phyloP scores from a whole-genome alignment of 805 yeast species.

The Debaryomyces maramus region DNA sequence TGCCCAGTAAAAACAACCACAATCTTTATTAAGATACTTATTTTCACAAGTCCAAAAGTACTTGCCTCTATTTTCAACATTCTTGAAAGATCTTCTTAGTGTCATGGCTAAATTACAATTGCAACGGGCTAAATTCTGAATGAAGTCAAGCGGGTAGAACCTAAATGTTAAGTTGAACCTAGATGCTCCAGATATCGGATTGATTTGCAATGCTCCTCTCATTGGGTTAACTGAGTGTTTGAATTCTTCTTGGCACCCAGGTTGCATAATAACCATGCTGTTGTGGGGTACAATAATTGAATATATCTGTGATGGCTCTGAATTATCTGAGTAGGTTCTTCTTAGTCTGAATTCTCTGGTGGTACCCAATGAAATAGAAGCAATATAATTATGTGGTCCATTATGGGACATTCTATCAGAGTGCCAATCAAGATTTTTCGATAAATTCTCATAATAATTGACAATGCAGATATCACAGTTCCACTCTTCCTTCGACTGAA shows the following conservation, averaged over 20 bases:
- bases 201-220: constrained; percentile 45
- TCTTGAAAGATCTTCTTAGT: constrained; percentile 55
- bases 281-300: constrained; percentile 71
- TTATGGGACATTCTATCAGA: constrained; percentile 70
- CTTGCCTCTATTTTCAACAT: constrained; percentile 47
- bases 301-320: constrained; percentile 28
- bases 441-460: constrained; percentile 52
- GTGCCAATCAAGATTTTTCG: constrained; percentile 67
- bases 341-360: constrained; percentile 66
- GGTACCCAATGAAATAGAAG: constrained; percentile 67
- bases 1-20: constrained; percentile 53
- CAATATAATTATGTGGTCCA: constrained; percentile 72
- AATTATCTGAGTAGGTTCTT: constrained; percentile 35
- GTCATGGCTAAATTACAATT: constrained; percentile 51
- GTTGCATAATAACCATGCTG: constrained; percentile 68
- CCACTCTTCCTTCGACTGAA: constrained; percentile 48
- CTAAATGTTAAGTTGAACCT: constrained; percentile 70
- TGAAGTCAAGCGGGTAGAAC: constrained; percentile 44
- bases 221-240: constrained; percentile 61
- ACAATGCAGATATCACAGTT: constrained; percentile 52
- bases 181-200: constrained; percentile 42
- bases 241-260: constrained; percentile 75
- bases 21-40: constrained; percentile 43
- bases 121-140: constrained; percentile 43
- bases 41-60: constrained; percentile 69